Base-by-base conservation (phyloP, 176 grass and related monocot genomes). In the Phoenix roebelenii region DNA sequence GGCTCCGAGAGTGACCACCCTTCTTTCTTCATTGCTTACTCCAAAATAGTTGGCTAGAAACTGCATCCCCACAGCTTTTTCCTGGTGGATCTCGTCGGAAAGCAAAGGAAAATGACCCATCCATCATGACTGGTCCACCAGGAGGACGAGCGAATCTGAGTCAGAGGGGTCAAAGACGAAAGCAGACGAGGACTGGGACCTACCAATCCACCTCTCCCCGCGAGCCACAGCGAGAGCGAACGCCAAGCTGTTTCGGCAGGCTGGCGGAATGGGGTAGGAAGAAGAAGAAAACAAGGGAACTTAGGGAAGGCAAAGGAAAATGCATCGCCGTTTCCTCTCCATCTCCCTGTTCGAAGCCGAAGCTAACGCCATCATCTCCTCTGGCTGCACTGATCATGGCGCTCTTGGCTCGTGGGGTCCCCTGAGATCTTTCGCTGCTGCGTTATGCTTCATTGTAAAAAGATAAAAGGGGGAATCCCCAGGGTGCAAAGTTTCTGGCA, bases 141-240 rank as follows among this genome's bases (percentile, higher is more conserved):
- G 61, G 52, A 64, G 58, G 18, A 49, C 52, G 51, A 58, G 52
- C 56, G 51, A 55, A 79, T 67, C 61, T 32, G 44, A 53, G 16
- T 63, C 25, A 50, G 53, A 62, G 49, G 24, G 53, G 20, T 57
- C 56, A 50, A 79, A 66, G 67, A 64, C 52, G 79, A 67, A 51
- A 29, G 22, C 24, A 59, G 35, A 22, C 17, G 14, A 14, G n/a
- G 61, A 64, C 24, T 22, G 22, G 5, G 61, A 64, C 61, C 39
- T 39, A 14, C 7, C 54, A 7, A 22, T 56, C 22, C 54, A 22
- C 6, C 52, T 18, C 19, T 54, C 5, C 52, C 26, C 3, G 23
- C 9, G n/a, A 9, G 16, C 20, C 52, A 55, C 52, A 19, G 20
- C 18, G 20, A 55, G 52, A 10, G 54, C 4, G 54, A 5, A 56